These are phyloP conservation scores for Coelomomyces lativittatus DNA, from an alignment of 371 early-diverging fungal species.

Conservation along the genomic window DNA sequence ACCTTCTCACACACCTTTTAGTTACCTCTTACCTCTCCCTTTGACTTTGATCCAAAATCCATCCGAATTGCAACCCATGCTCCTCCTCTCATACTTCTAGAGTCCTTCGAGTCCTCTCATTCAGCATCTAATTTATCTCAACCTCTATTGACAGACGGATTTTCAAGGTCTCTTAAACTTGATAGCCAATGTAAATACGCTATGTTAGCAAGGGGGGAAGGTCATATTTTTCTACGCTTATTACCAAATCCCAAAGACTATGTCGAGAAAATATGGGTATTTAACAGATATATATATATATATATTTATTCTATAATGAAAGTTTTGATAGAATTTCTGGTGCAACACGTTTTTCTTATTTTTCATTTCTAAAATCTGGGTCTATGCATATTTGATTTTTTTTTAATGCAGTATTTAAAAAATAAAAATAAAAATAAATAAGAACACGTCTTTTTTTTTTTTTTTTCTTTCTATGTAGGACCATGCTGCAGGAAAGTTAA, in stretches of 20 bases:
- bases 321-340: too few relatives aligned
- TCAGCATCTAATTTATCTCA: conserved; percentile 63
- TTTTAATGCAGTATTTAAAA: background rate
- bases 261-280: conserved; percentile 89
- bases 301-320: background rate
- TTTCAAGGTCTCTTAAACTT: conserved; percentile 60
- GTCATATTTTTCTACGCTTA: conserved; percentile 65
- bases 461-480: conserved; percentile 28
- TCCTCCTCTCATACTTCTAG: background rate
- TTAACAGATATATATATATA: too few relatives aligned
- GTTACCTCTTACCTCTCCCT: too few relatives aligned
- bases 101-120: conserved; percentile 33
- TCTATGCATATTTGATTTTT: background rate
- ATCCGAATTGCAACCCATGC: background rate
- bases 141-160: conserved; percentile 42
- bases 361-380: too few relatives aligned
- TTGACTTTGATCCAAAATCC: too few relatives aligned
- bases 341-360: too few relatives aligned
- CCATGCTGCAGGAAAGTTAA: conserved; percentile 76
- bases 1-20: too few relatives aligned
- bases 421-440: too few relatives aligned
- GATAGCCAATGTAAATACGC: conserved; percentile 90
- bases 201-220: conserved; percentile 68
- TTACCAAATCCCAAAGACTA: conserved; percentile 59
- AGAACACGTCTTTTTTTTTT: too few relatives aligned